Evolutionary conservation across 371 early-diverging fungal species (phyloP), one percentile per base, ranked within the genome.

Genomic region (Rhizopus stolonifer): DNA sequence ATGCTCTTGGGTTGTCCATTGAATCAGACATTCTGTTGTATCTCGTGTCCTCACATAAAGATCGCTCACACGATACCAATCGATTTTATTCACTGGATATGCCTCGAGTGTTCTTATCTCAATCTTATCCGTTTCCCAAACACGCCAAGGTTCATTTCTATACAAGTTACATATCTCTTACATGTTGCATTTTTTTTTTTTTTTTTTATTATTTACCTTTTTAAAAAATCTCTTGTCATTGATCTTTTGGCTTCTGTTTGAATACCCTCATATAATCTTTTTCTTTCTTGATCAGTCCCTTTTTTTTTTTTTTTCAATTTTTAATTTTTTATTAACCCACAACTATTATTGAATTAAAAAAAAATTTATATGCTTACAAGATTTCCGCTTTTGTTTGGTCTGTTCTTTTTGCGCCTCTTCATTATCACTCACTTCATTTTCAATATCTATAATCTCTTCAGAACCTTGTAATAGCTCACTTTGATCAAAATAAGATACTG

Each of bases 1-100:
- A 62, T 92, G 91, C 44, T 88, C 91, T 49, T 86, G 88, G n/a
- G 82, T 82, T 4, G 87, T 86, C 91, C 91, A 92, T 56, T 87
- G 90, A 42, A 90, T 92, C 26, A 83, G 69, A 49, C 91, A 92
- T 64, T 91, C 89, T 13, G 65, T 74, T 1, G 87, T 67, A 13
- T 79, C 78, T 49, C 86, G 71, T 23, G 83, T 70, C 14, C 69
- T 65, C 69, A 81, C 90, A 70, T 78, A 78, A 53, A 70, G 48
- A 18, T 59, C 60, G 22, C 90, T 78, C n/a, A 90, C 82, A 19
- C 81, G 66, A 8, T 70, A 56, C 90, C 91, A 91, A 56, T 86
- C 77, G n/a, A 90, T 57, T 11, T 74, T 81, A 17, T 80, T 68
- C 8, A 88, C 80, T 40, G 69, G 56, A 19, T 83, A 83, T 26